Conservation (phyloP, 2,329 filamentous ascomycete species). For the Aureobasidium mangrovei region DNA sequence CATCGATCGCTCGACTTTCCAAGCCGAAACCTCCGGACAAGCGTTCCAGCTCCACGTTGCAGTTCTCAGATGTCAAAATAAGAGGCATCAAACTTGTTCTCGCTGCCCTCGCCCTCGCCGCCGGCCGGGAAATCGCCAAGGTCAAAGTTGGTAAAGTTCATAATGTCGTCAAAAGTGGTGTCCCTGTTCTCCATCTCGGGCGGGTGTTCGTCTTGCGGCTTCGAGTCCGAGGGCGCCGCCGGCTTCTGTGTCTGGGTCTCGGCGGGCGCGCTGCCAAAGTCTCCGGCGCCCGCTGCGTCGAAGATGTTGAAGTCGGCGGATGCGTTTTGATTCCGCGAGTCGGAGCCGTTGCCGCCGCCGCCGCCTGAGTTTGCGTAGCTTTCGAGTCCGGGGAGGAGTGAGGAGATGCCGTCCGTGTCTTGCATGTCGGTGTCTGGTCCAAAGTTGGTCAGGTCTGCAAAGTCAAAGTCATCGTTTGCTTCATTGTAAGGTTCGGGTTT, state of each 20-base stretch:
- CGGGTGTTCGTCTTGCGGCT: constrained; percentile 14
- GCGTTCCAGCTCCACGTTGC: background rate
- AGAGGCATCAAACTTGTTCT: constrained; percentile 17
- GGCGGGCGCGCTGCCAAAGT: background rate
- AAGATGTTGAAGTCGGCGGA: constrained; percentile 11
- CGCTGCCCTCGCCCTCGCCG: constrained; percentile 24
- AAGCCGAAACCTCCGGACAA: background rate
- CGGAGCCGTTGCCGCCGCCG: background rate
- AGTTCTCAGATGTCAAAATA: constrained; percentile 25
- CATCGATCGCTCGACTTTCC: background rate
- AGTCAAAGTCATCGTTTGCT: constrained; percentile 12
- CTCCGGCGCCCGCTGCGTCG: constrained; percentile 5
- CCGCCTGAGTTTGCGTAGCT: constrained; percentile 30
- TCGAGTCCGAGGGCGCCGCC: no score
- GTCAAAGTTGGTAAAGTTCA: constrained; percentile 28
- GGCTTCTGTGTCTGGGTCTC: background rate
- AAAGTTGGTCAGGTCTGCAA: constrained; percentile 21
- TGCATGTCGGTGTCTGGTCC: constrained; percentile 16
- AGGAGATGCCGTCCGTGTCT: constrained; percentile 26
- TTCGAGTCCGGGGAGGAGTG: constrained; percentile 34
- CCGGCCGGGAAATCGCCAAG: constrained; percentile 18
- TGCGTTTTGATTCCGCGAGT: background rate
- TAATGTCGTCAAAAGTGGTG: constrained; percentile 28
- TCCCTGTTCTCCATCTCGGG: constrained; percentile 19
- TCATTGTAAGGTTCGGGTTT: constrained; percentile 1